A percentile compares a stretch with the other conserved stretches of the same genome.
Conservation (phyloP, 345 rosid species). For the Euphorbia peplus region DNA sequence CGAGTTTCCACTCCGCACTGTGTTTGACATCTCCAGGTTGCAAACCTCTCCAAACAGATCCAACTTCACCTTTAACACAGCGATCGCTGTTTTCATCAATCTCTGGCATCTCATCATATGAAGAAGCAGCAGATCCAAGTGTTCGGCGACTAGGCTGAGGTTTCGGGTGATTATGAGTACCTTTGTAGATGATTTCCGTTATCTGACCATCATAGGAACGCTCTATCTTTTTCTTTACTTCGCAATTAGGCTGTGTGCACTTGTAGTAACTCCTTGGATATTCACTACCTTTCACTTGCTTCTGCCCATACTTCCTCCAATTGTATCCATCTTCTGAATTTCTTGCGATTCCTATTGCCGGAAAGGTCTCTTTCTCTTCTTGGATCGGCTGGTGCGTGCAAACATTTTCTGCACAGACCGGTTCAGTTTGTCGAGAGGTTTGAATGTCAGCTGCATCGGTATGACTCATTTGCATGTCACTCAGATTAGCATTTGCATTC, state of each 20-base stretch:
- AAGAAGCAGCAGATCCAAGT: slow-evolving; percentile 34
- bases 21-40: slow-evolving; percentile 30
- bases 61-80: slow-evolving; percentile 32
- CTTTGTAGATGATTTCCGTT: slow-evolving; percentile 63
- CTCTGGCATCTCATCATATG: slow-evolving; percentile 37
- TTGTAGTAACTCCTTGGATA: slow-evolving; percentile 65
- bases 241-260: slow-evolving; percentile 55
- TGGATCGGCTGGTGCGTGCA: slow-evolving; percentile 17
- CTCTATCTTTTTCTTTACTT: slow-evolving; percentile 58
- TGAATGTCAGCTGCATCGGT: slow-evolving; percentile 22
- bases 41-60: slow-evolving; percentile 34
- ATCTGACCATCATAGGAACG: slow-evolving; percentile 58
- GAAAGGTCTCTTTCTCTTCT: slow-evolving; percentile 39
- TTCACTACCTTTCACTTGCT: slow-evolving; percentile 64
- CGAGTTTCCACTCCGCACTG: slow-evolving; percentile 34
- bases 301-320: slow-evolving; percentile 70
- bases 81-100: slow-evolving; percentile 29
- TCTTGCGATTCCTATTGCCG: slow-evolving; percentile 31
- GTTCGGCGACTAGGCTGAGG: slow-evolving; percentile 47
- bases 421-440: slow-evolving; percentile 32
- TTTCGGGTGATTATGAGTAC: slow-evolving; percentile 52
- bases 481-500: slow-evolving; percentile 17
- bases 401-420: slow-evolving; percentile 21
- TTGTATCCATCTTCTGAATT: slow-evolving; percentile 60
- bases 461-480: slow-evolving; percentile 26